Evolutionary conservation across 1,284 basidiomycete genomes (phyloP), one percentile per base, ranked within the genome.

Genomic region (Inonotus hispidus): DNA sequence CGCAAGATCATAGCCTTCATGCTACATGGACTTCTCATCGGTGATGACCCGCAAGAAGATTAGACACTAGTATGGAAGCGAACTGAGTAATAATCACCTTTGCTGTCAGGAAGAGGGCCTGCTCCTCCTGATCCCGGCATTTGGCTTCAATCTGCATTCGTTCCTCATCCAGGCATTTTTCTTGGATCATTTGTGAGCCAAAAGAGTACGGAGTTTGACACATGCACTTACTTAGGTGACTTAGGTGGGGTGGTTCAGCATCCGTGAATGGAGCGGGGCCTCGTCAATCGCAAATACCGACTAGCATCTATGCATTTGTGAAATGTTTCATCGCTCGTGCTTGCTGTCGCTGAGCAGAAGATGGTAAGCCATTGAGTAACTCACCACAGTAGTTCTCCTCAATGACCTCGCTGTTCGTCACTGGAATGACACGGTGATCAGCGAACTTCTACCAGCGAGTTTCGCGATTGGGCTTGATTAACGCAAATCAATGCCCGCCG

Each of bases 221-320:
- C 53, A 47, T 35, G 1, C 19, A 79, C 90, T 72, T 75, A 92
- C 95, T 96, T 59, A 99, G 79, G 75, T 99, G 95, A 35, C n/a
- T n/a, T n/a, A n/a, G n/a, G n/a, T 92, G 73, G 4, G 97, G 97
- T 2, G 96, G 98, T 71, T 99, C 95, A 66, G 89, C 88, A 65
- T 94, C 90, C 53, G 85, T 89, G 76, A 98, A 96, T 0, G 96
- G 92, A 47, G 91, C 86, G 59, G 77, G 27, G 98, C 85, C 61
- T 96, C 93, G 70, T 90, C 85, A 56, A 92, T 84, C 37, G 85
- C 87, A 11, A 58, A 99, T 87, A 74, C 99, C 99, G 43, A 99
- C 97, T 80, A 99, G 80, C 97, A 99, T 99, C 79, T 99, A 99
- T 43, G 97, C 97, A 74, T 99, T 99, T 29, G 96, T 99, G 76